Conservation (phyloP, 1,284 basidiomycete species). For the Agaricales sp. region DNA sequence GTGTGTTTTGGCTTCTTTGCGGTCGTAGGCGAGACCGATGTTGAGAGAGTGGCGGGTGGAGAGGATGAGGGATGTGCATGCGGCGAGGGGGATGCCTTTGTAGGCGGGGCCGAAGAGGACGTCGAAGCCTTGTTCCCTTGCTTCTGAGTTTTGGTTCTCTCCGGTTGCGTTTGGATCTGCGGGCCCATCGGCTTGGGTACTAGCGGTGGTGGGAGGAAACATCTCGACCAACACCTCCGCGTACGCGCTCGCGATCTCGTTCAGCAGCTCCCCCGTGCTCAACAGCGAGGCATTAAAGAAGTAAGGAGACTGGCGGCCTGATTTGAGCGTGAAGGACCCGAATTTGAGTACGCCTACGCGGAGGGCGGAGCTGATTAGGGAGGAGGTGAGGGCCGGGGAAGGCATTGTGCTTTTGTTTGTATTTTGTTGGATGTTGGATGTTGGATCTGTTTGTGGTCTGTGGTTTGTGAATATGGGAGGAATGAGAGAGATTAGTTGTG, state of each 20-base stretch:
- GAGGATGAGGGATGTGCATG: slow-evolving; percentile 77
- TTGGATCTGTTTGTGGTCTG: too few relatives aligned
- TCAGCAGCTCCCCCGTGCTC: neutral
- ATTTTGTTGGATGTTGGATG: too few relatives aligned
- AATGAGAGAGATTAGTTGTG: too few relatives aligned
- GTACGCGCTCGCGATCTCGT: neutral
- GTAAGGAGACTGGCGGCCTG: slow-evolving; percentile 58
- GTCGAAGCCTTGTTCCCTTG: slow-evolving; percentile 79
- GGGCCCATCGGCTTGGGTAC: slow-evolving; percentile 58
- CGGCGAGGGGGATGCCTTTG: slow-evolving; percentile 94
- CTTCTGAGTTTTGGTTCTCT: slow-evolving; percentile 20
- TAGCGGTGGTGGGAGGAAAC: slow-evolving; percentile 72
- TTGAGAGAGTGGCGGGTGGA: slow-evolving; percentile 54
- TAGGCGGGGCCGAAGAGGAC: slow-evolving; percentile 96
- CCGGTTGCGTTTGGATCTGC: slow-evolving; percentile 7
- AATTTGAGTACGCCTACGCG: slow-evolving; percentile 73
- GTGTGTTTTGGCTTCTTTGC: slow-evolving; percentile 94
- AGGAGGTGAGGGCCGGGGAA: too few relatives aligned
- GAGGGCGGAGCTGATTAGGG: slow-evolving; percentile 38
- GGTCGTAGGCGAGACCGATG: slow-evolving; percentile 84
- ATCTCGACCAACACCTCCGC: neutral
- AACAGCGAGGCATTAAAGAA: slow-evolving; percentile 2
- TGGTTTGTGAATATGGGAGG: too few relatives aligned
- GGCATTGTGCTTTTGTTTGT: too few relatives aligned
- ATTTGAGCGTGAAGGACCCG: slow-evolving; percentile 88